These are phyloP conservation scores for Harrya chromipes DNA, from an alignment of 768 basidiomycete species.

Conservation along the genomic window DNA sequence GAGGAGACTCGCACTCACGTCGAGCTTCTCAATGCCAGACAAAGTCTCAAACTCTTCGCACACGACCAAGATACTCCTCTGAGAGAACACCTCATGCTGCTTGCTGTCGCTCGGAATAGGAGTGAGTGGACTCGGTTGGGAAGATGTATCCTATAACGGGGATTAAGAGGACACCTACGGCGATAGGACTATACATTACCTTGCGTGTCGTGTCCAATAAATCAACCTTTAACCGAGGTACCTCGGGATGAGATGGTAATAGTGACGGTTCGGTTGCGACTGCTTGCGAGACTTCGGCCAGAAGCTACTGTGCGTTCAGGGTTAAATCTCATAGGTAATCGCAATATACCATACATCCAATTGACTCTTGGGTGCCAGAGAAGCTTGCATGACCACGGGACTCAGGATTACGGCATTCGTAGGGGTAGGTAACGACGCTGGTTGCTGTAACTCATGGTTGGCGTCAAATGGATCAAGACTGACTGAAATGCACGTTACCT, in stretches of 20 bases:
- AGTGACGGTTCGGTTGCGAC: conserved; percentile 29
- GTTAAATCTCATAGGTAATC: conserved; percentile 13
- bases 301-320: conserved; percentile 22
- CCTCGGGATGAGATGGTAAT: conserved; percentile 24
- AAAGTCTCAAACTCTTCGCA: conserved; percentile 45
- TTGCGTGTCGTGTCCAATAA: background rate
- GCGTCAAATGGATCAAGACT: background rate
- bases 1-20: conserved; percentile 34
- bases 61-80: conserved; percentile 26
- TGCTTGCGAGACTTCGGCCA: conserved; percentile 28
- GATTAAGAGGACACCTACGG: background rate
- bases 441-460: conserved; percentile 8
- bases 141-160: conserved; percentile 13
- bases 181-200: conserved; percentile 10
- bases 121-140: conserved; percentile 23
- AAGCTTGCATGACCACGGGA: conserved; percentile 11
- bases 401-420: conserved; percentile 2
- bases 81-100: background rate
- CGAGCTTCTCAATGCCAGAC: conserved; percentile 46
- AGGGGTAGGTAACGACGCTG: background rate
- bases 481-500: conserved; percentile 18
- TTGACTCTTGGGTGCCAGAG: conserved; percentile 21
- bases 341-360: conserved; percentile 24
- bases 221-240: conserved; percentile 16
- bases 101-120: conserved; percentile 13